Percentiles rank a stretch among this genome's conserved stretches.
Conservation (phyloP, 2,329 filamentous ascomycete species). For the Monosporascus sp. region DNA sequence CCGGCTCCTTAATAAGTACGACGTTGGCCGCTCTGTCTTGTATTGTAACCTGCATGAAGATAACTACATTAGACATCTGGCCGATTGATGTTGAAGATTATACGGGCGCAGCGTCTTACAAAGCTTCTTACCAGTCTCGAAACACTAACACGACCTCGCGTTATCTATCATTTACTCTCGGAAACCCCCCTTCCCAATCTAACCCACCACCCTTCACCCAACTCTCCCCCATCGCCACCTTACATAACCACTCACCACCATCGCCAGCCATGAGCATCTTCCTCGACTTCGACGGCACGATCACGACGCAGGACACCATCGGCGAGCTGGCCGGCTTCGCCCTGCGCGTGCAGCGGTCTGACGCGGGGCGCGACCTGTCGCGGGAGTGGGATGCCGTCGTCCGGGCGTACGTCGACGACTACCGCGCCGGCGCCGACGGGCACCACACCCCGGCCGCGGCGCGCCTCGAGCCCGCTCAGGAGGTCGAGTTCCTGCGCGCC, state of each 20-base stretch:
- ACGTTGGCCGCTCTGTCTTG: not conserved
- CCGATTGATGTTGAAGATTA: not conserved
- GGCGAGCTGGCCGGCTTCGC: slow-evolving; percentile 39
- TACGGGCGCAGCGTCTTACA: too few relatives aligned
- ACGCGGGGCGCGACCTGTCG: slow-evolving; percentile 24
- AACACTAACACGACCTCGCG: not conserved
- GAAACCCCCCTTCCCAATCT: not conserved
- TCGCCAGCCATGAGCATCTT: slow-evolving; percentile 36
- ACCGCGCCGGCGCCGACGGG: slow-evolving; percentile 28
- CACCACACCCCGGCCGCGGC: slow-evolving; percentile 27
- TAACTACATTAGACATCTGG: not conserved
- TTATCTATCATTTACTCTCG: too few relatives aligned
- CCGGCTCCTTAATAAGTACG: not conserved
- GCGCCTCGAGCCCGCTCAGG: slow-evolving; percentile 31
- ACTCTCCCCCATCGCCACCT: not conserved
- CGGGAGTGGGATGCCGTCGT: slow-evolving; percentile 41
- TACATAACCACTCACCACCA: not conserved
- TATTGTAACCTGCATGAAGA: not conserved
- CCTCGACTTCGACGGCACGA: slow-evolving; percentile 56
- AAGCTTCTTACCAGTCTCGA: not conserved
- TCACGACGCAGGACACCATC: slow-evolving; percentile 50
- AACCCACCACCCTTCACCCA: slow-evolving; percentile 3
- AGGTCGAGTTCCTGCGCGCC: slow-evolving; percentile 38
- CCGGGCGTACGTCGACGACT: slow-evolving; percentile 38
- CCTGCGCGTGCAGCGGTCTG: slow-evolving; percentile 23